Percentiles rank a stretch among this genome's conserved stretches.
phyloP scores from a whole-genome alignment of 129 eudicot species.

The Chrysanthemum lavandulifolium region DNA sequence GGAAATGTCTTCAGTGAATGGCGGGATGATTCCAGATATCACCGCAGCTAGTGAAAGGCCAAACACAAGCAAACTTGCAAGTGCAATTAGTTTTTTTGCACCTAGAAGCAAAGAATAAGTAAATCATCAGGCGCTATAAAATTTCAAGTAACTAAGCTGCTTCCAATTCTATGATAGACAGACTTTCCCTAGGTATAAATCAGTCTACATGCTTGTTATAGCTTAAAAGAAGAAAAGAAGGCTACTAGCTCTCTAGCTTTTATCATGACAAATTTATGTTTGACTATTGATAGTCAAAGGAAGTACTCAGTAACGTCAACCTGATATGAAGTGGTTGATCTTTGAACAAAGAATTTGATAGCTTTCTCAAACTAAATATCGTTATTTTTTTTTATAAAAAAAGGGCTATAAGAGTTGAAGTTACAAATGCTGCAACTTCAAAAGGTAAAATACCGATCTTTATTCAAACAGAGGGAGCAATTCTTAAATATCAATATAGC shows the following conservation, averaged over 20 bases:
- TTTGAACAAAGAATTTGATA: background rate
- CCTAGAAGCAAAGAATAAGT: constrained; percentile 39
- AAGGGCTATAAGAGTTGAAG: background rate
- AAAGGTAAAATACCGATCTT: constrained; percentile 10
- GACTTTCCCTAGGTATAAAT: background rate
- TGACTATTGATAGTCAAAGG: constrained; percentile 11
- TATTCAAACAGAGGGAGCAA: constrained; percentile 2
- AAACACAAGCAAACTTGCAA: constrained; percentile 51
- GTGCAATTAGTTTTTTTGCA: constrained; percentile 56
- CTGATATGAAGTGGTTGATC: background rate
- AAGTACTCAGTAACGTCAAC: no score
- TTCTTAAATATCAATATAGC: constrained; percentile 9
- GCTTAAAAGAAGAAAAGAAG: background rate
- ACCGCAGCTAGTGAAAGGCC: constrained; percentile 59
- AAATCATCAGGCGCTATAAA: background rate
- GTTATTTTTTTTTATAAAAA: background rate
- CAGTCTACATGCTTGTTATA: background rate
- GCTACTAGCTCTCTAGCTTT: background rate
- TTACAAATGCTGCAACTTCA: background rate
- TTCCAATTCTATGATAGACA: background rate
- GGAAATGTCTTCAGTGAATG: constrained; percentile 76
- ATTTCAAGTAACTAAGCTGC: background rate
- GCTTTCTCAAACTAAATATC: background rate
- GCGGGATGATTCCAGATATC: constrained; percentile 55
- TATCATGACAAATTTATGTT: background rate